Evolutionary conservation across 768 basidiomycete genomes (phyloP).

Genomic region (Boletus eberwhitei): DNA sequence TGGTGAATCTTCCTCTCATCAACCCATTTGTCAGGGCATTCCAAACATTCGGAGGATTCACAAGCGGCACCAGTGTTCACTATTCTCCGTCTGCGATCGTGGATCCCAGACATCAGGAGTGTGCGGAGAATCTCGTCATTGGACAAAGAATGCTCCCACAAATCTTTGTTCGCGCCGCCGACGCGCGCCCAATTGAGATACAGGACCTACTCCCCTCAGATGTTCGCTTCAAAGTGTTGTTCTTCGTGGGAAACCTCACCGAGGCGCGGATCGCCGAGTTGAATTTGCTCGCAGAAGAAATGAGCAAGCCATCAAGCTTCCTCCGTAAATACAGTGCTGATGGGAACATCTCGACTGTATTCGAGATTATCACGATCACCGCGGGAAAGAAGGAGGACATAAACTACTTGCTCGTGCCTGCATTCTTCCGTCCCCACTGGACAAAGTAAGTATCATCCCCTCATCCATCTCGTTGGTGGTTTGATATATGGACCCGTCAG

Average conservation of each 20-base stretch:
- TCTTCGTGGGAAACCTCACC: slow-evolving; percentile 33
- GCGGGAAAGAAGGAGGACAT: slow-evolving; percentile 31
- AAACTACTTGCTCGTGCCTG: slow-evolving; percentile 35
- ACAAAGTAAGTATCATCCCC: slow-evolving; percentile 33
- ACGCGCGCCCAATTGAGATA: slow-evolving; percentile 36
- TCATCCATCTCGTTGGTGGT: neutral
- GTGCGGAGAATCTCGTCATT: slow-evolving; percentile 32
- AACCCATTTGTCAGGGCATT: slow-evolving; percentile 28
- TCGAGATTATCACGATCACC: slow-evolving; percentile 28
- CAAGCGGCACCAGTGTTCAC: slow-evolving; percentile 38
- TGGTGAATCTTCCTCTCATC: neutral
- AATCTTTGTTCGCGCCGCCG: slow-evolving; percentile 34
- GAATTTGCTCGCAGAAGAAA: slow-evolving; percentile 24
- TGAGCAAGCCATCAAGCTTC: slow-evolving; percentile 25
- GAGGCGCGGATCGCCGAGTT: slow-evolving; percentile 21
- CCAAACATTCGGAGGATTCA: slow-evolving; percentile 37
- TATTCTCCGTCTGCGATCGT: slow-evolving; percentile 39
- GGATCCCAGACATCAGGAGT: slow-evolving; percentile 27
- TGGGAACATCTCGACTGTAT: slow-evolving; percentile 28
- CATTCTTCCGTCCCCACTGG: slow-evolving; percentile 39
- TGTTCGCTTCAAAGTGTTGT: slow-evolving; percentile 36
- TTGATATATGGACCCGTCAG: slow-evolving; percentile 16
- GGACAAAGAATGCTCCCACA: slow-evolving; percentile 40
- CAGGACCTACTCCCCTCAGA: slow-evolving; percentile 41
- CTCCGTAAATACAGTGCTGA: slow-evolving; percentile 27